Evolutionary conservation across 805 yeast species (phyloP).

Genomic region (Teunomyces panamensis): DNA sequence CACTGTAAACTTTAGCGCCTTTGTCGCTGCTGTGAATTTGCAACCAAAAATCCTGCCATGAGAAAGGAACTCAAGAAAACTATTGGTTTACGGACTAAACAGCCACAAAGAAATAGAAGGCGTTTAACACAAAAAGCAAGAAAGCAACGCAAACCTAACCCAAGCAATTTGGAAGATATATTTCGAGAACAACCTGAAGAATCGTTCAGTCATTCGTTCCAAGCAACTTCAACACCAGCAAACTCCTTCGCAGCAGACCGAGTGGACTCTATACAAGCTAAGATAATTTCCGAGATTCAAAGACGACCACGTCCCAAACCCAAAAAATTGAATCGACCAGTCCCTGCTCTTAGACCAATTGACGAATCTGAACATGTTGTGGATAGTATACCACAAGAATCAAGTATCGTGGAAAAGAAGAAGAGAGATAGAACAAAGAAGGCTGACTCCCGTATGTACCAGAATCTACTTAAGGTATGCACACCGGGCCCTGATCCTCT

Average conservation of each 20-base stretch:
- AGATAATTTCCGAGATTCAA: constrained; percentile 6
- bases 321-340: not conserved
- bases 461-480: constrained; percentile 6
- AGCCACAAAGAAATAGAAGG: not conserved
- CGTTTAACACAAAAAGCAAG: not conserved
- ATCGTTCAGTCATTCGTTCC: constrained; percentile 4
- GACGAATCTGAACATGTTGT: not conserved
- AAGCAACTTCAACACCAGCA: constrained; percentile 14
- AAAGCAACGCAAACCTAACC: not conserved
- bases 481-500: constrained; percentile 13
- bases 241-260: constrained; percentile 1
- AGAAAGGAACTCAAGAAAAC: not conserved
- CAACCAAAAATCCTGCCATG: not conserved
- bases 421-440: not conserved
- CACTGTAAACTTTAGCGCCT: not conserved
- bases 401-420: not conserved
- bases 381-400: not conserved
- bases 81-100: not conserved
- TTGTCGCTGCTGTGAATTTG: not conserved
- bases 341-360: not conserved
- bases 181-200: not conserved
- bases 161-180: not conserved
- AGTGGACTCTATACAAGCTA: constrained; percentile 2
- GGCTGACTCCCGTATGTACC: not conserved
- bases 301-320: not conserved